These are phyloP conservation scores for Clitoria ternatea DNA, from an alignment of 306 rosid genomes.

Conservation along the genomic window DNA sequence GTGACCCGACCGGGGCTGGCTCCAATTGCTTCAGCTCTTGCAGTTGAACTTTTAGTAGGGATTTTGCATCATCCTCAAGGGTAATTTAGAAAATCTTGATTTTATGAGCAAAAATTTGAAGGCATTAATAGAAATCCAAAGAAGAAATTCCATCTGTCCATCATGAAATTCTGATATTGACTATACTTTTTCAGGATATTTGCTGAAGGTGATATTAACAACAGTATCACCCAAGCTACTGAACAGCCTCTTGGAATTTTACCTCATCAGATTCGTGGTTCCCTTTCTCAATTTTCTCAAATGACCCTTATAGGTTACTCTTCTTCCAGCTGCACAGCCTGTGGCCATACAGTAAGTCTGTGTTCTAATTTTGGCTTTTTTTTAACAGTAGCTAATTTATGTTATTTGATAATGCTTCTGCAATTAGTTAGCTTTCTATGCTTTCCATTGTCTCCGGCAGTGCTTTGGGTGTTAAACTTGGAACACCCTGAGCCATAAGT, in stretches of 20 bases:
- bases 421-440: not conserved
- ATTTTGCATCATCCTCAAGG: slow-evolving; percentile 89
- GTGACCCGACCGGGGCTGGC: slow-evolving; percentile 98
- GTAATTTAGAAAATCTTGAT: slow-evolving; percentile 34
- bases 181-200: slow-evolving; percentile 54
- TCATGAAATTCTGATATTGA: slow-evolving; percentile 19
- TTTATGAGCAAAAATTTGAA: not conserved
- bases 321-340: slow-evolving; percentile 91
- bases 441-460: not conserved
- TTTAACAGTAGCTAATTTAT: too few relatives aligned
- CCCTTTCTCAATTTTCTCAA: slow-evolving; percentile 78
- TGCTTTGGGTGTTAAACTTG: not conserved
- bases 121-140: not conserved
- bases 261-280: slow-evolving; percentile 96
- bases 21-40: slow-evolving; percentile 91
- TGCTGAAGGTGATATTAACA: slow-evolving; percentile 68
- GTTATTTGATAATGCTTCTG: not conserved
- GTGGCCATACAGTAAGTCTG: slow-evolving; percentile 67
- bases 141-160: not conserved
- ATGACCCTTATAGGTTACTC: slow-evolving; percentile 88
- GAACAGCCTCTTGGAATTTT: slow-evolving; percentile 91
- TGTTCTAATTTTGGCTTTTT: too few relatives aligned
- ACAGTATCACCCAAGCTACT: slow-evolving; percentile 36
- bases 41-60: slow-evolving; percentile 86
- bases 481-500: not conserved